These are phyloP conservation scores for Passalora sequoiae DNA, from an alignment of 2,329 filamentous ascomycete species.

Conservation along the genomic window DNA sequence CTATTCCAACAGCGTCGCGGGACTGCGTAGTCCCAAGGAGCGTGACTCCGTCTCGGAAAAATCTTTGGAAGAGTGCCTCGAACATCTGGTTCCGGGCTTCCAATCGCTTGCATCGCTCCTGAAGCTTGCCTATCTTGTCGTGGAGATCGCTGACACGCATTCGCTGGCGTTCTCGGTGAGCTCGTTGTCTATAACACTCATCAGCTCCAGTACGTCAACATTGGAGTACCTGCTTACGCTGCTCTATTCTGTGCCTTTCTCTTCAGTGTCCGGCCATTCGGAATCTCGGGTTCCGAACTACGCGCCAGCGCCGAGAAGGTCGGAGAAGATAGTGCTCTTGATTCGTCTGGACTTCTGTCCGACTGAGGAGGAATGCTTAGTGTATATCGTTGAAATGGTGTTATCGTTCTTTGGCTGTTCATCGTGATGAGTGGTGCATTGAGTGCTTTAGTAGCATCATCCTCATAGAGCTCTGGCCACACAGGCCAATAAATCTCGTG, in stretches of 20 bases:
- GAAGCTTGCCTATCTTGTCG: constrained; percentile 7
- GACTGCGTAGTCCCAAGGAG: constrained; percentile 3
- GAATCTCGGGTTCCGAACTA: background rate
- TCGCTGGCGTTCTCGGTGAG: constrained; percentile 7
- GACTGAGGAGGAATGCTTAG: background rate
- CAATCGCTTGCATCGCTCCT: constrained; percentile 6
- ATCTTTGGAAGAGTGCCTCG: constrained; percentile 3
- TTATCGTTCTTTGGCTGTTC: background rate
- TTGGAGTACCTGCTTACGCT: constrained; percentile 3
- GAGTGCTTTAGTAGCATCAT: background rate
- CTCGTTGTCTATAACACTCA: constrained; percentile 3
- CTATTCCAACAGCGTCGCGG: background rate
- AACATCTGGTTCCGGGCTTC: constrained; percentile 8
- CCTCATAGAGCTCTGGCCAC: background rate
- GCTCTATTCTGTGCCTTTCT: constrained; percentile 9
- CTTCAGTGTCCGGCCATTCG: constrained; percentile 1
- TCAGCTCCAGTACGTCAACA: background rate
- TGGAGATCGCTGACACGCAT: background rate
- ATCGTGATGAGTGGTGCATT: background rate
- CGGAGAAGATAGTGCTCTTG: background rate
- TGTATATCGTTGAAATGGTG: background rate
- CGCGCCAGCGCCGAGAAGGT: background rate
- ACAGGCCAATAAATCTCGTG: background rate
- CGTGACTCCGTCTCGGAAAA: constrained; percentile 4
- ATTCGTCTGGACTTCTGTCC: background rate